Evolutionary conservation across 2,329 filamentous ascomycete genomes (phyloP).

Genomic region (Aureobasidium mangrovei): DNA sequence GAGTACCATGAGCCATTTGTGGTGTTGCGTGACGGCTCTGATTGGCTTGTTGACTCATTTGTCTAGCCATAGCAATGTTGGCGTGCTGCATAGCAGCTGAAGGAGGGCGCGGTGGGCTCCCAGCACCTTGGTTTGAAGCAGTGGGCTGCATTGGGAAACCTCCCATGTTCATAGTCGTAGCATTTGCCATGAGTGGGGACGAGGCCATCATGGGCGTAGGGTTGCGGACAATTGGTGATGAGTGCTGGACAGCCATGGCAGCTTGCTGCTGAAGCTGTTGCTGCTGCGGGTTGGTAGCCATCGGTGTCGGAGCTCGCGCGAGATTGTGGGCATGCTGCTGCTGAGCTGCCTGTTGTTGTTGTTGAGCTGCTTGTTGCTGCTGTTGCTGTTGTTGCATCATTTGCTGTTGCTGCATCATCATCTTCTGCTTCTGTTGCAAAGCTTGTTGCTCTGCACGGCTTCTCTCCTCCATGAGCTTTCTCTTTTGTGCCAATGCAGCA

Average conservation of each 20-base stretch:
- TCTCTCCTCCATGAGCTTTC: slow-evolving; percentile 26
- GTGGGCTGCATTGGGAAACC: slow-evolving; percentile 47
- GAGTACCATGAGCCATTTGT: slow-evolving; percentile 31
- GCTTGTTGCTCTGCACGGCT: slow-evolving; percentile 24
- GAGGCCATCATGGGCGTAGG: slow-evolving; percentile 38
- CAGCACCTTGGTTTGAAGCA: slow-evolving; percentile 57
- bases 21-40: slow-evolving; percentile 29
- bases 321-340: slow-evolving; percentile 22
- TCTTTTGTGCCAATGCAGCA: slow-evolving; percentile 26
- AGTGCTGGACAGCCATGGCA: slow-evolving; percentile 39
- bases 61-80: slow-evolving; percentile 28
- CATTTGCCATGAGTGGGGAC: slow-evolving; percentile 33
- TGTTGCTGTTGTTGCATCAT: slow-evolving; percentile 36
- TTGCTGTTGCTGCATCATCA: slow-evolving; percentile 22
- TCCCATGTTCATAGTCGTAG: slow-evolving; percentile 26
- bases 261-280: slow-evolving; percentile 39
- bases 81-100: slow-evolving; percentile 48
- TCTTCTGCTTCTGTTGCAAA: slow-evolving; percentile 42
- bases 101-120: slow-evolving; percentile 56
- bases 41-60: slow-evolving; percentile 30
- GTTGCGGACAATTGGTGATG: slow-evolving; percentile 51
- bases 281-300: slow-evolving; percentile 18
- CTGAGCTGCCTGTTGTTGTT: slow-evolving; percentile 35
- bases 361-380: slow-evolving; percentile 38
- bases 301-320: slow-evolving; percentile 15